These are phyloP conservation scores for Penicillium arizonense DNA, from an alignment of 495 filamentous ascomycete genomes.

Conservation along the genomic window DNA sequence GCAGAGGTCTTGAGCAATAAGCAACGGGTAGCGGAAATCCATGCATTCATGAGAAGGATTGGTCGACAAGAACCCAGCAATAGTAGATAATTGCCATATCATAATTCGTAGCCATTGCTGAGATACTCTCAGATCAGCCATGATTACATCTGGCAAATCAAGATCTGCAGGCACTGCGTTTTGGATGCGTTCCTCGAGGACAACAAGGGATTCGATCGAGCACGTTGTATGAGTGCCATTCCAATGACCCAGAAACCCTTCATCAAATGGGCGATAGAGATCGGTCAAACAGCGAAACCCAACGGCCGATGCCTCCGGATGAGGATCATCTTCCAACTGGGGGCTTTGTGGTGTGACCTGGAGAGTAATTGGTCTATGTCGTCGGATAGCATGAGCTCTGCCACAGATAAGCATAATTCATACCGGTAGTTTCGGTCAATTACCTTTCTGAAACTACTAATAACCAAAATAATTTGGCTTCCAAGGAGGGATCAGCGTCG, in stretches of 20 bases:
- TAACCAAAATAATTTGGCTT: slow-evolving; percentile 65
- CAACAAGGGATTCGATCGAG: slow-evolving; percentile 55
- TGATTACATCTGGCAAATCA: slow-evolving; percentile 59
- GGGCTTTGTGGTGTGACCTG: slow-evolving; percentile 65
- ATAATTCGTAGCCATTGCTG: slow-evolving; percentile 77
- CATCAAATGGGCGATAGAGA: slow-evolving; percentile 71
- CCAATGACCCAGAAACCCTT: slow-evolving; percentile 67
- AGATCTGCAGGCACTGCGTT: slow-evolving; percentile 62
- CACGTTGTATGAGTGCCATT: slow-evolving; percentile 63
- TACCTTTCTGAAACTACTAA: slow-evolving; percentile 71
- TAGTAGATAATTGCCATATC: slow-evolving; percentile 65
- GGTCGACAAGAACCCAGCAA: slow-evolving; percentile 52
- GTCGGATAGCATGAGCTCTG: slow-evolving; percentile 70
- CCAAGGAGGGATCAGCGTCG: slow-evolving; percentile 16
- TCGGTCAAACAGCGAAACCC: slow-evolving; percentile 64
- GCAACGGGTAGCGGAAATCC: slow-evolving; percentile 67
- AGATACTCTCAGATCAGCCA: slow-evolving; percentile 62
- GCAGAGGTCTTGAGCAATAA: slow-evolving; percentile 68
- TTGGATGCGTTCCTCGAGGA: slow-evolving; percentile 63
- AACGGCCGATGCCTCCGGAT: slow-evolving; percentile 24
- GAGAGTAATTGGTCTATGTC: slow-evolving; percentile 68
- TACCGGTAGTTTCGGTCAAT: background rate
- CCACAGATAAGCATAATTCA: background rate
- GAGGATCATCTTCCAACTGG: slow-evolving; percentile 47
- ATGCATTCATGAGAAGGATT: slow-evolving; percentile 56